phyloP scores from a whole-genome alignment of 495 filamentous ascomycete species.

The Baudoinia panamericana region DNA sequence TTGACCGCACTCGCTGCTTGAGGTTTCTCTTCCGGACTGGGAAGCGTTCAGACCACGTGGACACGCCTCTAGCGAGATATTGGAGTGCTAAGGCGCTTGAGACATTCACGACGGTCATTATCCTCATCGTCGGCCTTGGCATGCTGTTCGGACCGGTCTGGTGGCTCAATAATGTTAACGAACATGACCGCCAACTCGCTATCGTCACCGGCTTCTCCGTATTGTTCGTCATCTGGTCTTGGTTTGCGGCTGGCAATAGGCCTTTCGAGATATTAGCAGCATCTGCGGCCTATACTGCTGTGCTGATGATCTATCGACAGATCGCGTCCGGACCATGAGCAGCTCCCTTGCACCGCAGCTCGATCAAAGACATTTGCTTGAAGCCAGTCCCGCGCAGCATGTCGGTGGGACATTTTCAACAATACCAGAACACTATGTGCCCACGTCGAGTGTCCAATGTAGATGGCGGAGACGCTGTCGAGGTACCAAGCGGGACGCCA shows the following conservation, averaged over 20 bases:
- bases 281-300: slow-evolving; percentile 1
- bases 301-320: slow-evolving; percentile 6
- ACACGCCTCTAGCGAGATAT: neutral
- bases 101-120: neutral
- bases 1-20: neutral
- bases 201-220: neutral
- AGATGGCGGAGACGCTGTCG: too few relatives aligned
- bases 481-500: too few relatives aligned
- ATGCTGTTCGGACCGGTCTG: slow-evolving; percentile 1
- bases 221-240: neutral
- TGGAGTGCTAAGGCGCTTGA: neutral
- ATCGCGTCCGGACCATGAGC: too few relatives aligned
- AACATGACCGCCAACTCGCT: neutral
- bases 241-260: neutral
- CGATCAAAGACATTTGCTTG: too few relatives aligned
- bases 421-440: too few relatives aligned
- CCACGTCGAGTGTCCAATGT: too few relatives aligned
- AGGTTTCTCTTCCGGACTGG: neutral
- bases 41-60: neutral
- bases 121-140: neutral
- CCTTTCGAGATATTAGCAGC: slow-evolving; percentile 7
- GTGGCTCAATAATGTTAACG: neutral
- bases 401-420: too few relatives aligned
- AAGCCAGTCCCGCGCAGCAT: too few relatives aligned
- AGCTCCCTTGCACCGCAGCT: too few relatives aligned